Evolutionary conservation across 2,329 filamentous ascomycete species (phyloP).

Genomic region (Stemphylium beticola): DNA sequence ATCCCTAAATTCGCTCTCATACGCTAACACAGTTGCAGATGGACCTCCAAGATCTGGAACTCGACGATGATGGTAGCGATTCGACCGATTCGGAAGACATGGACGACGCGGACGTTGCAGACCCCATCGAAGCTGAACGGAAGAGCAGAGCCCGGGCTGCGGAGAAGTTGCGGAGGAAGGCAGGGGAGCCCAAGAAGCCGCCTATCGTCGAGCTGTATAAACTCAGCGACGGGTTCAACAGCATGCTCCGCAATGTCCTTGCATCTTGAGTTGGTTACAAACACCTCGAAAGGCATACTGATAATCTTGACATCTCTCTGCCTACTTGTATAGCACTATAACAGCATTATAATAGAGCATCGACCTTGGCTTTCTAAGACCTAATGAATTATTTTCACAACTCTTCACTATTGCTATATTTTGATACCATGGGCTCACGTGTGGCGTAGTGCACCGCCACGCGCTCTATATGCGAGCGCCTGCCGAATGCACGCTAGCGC

Average conservation of each 20-base stretch:
- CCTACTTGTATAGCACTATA: background rate
- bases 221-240: conserved; percentile 77
- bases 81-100: conserved; percentile 62
- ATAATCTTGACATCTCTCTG: background rate
- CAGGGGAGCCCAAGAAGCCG: conserved; percentile 85
- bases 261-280: conserved; percentile 54
- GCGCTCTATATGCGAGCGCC: conserved; percentile 18
- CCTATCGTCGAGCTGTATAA: conserved; percentile 79
- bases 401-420: background rate
- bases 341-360: background rate
- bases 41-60: conserved; percentile 84
- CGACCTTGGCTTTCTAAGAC: background rate
- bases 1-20: background rate
- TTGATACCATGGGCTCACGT: background rate
- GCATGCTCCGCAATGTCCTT: conserved; percentile 81
- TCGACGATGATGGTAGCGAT: conserved; percentile 70
- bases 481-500: conserved; percentile 25
- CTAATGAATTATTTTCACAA: background rate
- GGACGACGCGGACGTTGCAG: conserved; percentile 75
- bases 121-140: conserved; percentile 87
- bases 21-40: conserved; percentile 47
- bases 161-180: conserved; percentile 78
- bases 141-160: conserved; percentile 77
- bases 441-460: conserved; percentile 14
- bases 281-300: background rate